Base-by-base conservation (phyloP, 1,284 basidiomycete species). In the Leccinum holopus region DNA sequence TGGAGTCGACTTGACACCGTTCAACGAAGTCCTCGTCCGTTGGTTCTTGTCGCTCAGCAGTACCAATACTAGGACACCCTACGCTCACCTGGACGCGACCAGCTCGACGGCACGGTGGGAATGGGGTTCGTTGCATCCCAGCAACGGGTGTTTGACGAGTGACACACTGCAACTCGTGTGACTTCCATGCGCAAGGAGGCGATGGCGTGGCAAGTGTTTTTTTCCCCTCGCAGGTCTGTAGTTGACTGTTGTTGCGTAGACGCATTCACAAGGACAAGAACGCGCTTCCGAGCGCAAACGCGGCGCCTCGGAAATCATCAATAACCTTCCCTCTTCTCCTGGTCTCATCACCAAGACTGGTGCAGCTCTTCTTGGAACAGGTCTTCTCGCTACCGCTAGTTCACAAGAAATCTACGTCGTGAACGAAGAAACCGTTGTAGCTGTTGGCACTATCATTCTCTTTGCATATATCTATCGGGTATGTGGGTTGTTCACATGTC, bases 341-440 rank as follows among this genome's bases (percentile, higher is more conserved):
- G 85, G 82, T 71, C 84, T 98, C 78, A 84, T 97, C 81, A 94
- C 95, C 77, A 98, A 98, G 84, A 97, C 93, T 59, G 94, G 95
- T 67, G 88, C 92, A 66, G 90, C 96, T 73, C 84, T 97, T 73
- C 87, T 98, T 66, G 94, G 95, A 72, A 93, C 94, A 47, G 95
- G 94, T 75, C 82, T 95, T 65, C 82, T 91, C 65, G 97, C 96
- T 32, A 87, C 95, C 21, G 96, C 95, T 75, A 96, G 98, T 80
- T 97, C 95, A 47, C 92, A 95, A 77, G 97, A 99, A 81, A 87
- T 98, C 62, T 98, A 98, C 77, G 97, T 99, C 64, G 87, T 97
- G 74, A 98, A 98, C 79, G 96, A 98, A 80, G 95, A 97, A 83
- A 89, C 91, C 39, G 87, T 96, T 64, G 83, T 95, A 47, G 84